A percentile compares a stretch with the other conserved stretches of the same genome.
Conservation (phyloP, 1,139 yeast species). For the Suzukiozyma palmioleophila region DNA sequence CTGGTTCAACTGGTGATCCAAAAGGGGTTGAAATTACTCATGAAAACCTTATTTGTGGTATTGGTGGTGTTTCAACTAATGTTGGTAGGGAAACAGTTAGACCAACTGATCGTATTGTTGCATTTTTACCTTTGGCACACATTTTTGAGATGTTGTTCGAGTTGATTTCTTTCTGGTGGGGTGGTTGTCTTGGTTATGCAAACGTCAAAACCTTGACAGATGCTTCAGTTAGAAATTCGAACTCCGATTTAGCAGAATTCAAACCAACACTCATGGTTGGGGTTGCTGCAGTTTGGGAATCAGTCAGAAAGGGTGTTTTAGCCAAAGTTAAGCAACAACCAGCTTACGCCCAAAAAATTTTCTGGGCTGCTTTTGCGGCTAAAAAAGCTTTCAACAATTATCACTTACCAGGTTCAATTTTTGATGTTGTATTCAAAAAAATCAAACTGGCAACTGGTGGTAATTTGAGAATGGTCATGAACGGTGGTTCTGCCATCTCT, state of each 20-base stretch:
- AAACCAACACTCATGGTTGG: constrained; percentile 95
- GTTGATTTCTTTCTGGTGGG: constrained; percentile 80
- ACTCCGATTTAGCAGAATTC: constrained; percentile 83
- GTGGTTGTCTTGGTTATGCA: constrained; percentile 85
- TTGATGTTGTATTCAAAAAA: constrained; percentile 74
- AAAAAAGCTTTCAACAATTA: constrained; percentile 58
- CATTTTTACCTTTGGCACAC: constrained; percentile 93
- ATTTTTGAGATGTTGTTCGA: constrained; percentile 92
- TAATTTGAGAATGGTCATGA: constrained; percentile 61
- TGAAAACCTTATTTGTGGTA: constrained; percentile 72
- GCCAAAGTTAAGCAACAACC: constrained; percentile 71
- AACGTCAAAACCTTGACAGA: constrained; percentile 89
- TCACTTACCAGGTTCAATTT: constrained; percentile 69
- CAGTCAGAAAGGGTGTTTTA: constrained; percentile 86
- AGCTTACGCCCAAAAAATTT: constrained; percentile 65
- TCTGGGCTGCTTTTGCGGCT: constrained; percentile 84
- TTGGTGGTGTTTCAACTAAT: constrained; percentile 73
- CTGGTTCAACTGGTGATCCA: constrained; percentile 97
- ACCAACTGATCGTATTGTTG: constrained; percentile 65
- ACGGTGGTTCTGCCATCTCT: constrained; percentile 94
- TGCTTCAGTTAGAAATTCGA: constrained; percentile 74
- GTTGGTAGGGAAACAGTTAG: constrained; percentile 52
- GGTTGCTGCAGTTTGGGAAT: constrained; percentile 99
- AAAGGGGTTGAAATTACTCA: constrained; percentile 92
- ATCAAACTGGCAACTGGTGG: constrained; percentile 97